Evolutionary conservation across 2,329 filamentous ascomycete genomes (phyloP).

Genomic region (Coccinonectria pachysandricola): DNA sequence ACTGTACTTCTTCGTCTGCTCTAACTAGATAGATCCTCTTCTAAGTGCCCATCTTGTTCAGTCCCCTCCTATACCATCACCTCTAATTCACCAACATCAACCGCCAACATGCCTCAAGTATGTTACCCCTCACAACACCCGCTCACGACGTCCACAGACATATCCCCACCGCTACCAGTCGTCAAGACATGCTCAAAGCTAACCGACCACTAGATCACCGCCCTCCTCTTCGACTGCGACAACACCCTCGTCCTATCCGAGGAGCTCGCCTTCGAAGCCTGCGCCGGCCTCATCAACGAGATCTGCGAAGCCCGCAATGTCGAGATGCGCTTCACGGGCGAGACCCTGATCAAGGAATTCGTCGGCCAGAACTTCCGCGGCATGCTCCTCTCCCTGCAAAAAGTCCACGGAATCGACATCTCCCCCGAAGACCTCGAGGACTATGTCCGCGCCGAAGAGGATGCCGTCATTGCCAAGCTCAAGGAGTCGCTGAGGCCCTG

Average conservation of each 20-base stretch:
- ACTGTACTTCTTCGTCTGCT: neutral
- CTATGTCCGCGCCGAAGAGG: slow-evolving; percentile 70
- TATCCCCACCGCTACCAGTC: neutral
- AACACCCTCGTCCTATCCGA: slow-evolving; percentile 93
- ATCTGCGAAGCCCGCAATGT: slow-evolving; percentile 61
- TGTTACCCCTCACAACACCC: too few species aligned
- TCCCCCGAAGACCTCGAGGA: slow-evolving; percentile 55
- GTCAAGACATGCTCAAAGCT: too few species aligned
- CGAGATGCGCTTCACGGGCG: slow-evolving; percentile 61
- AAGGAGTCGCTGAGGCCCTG: slow-evolving; percentile 57
- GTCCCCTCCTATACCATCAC: slow-evolving; percentile 2
- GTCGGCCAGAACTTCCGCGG: slow-evolving; percentile 92
- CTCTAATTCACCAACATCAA: slow-evolving; percentile 1
- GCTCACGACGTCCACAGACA: neutral
- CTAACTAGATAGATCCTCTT: too few species aligned
- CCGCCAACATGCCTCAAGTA: slow-evolving; percentile 26
- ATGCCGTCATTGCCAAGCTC: slow-evolving; percentile 74
- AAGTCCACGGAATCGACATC: slow-evolving; percentile 66
- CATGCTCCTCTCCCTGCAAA: slow-evolving; percentile 70
- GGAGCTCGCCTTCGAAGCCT: slow-evolving; percentile 83
- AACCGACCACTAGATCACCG: slow-evolving; percentile 43
- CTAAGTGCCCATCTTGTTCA: too few species aligned
- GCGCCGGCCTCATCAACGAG: slow-evolving; percentile 79
- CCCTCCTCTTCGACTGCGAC: slow-evolving; percentile 69
- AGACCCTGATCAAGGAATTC: slow-evolving; percentile 72